Conservation (phyloP, 768 basidiomycete species). For the Cubamyces lactineus region DNA sequence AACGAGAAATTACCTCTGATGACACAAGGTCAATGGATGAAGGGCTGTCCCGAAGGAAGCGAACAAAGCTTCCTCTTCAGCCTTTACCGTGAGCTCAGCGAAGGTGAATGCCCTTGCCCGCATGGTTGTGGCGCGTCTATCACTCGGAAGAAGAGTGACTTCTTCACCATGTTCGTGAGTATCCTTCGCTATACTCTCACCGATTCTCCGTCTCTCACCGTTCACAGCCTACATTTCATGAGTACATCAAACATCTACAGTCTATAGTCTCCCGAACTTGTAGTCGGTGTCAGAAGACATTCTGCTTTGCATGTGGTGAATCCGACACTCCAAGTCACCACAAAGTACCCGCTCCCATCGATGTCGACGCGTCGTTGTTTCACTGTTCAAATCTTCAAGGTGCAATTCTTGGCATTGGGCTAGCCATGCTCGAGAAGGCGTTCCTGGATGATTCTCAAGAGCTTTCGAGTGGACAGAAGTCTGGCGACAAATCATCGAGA, state of each 20-base stretch:
- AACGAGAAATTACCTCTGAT: conserved; percentile 63
- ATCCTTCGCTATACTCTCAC: too few species aligned
- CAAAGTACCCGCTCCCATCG: conserved; percentile 34
- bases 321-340: conserved; percentile 32
- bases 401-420: conserved; percentile 86
- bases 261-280: conserved; percentile 64
- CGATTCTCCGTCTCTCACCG: conserved; percentile 9
- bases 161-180: conserved; percentile 83
- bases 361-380: conserved; percentile 65
- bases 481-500: conserved; percentile 33
- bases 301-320: conserved; percentile 56
- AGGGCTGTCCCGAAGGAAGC: conserved; percentile 91
- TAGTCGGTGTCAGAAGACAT: conserved; percentile 33
- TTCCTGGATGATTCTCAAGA: conserved; percentile 60
- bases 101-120: conserved; percentile 69
- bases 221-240: conserved; percentile 68
- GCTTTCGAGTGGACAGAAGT: conserved; percentile 31
- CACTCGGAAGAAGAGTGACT: conserved; percentile 69
- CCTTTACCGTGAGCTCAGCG: conserved; percentile 74
- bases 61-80: conserved; percentile 90
- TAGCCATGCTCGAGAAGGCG: conserved; percentile 79
- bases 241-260: conserved; percentile 68
- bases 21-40: conserved; percentile 96
- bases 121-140: conserved; percentile 70
- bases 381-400: conserved; percentile 93